Evolutionary conservation across 805 yeast species (phyloP), one percentile per base, ranked within the genome.

Genomic region (Brettanomyces anomalus): DNA sequence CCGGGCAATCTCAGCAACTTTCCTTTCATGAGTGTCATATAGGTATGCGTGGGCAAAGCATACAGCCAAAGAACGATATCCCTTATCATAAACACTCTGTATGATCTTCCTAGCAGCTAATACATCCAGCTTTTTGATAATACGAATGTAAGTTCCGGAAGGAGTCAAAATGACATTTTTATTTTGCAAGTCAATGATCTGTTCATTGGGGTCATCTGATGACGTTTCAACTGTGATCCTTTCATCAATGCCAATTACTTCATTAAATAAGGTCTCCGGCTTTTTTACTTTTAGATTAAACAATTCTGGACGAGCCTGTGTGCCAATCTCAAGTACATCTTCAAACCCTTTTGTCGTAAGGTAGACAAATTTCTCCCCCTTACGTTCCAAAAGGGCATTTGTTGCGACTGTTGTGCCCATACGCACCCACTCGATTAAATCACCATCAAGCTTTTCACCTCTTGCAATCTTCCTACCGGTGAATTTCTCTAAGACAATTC

Each of bases 321-420:
- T 85, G 5, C 96, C 96, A 50, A 87, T 86, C 7, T 69, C 61
- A 46, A 88, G 66, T 32, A 81, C 77, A 54, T 88, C 95, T 50
- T 75, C 76, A 61, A 85, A 87, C 0, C 95, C 96, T 51, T 77
- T 81, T 14, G 95, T 83, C 3, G 90, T 85, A 4, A 86, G 59
- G 44, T 87, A 70, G 1, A 88, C 88, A 47, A 87, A 85, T 21
- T 75, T 65, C 44, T 85, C 93, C 41, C 96, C 96, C 55, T 85
- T 85, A 47, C 96, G 71, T 55, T 87, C 96, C 46, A 87, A 67
- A 30, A 89, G 70, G 1, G 96, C 95, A 62, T 87, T 87, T 14
- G 96, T 87, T 2, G 96, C 96, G 14, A 85, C 86, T 0, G 95
- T 86, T 3, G 95, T 85, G 1, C 95, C 95, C 86, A 86, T 81